A percentile compares a stretch with the other conserved stretches of the same genome.
phyloP scores from a whole-genome alignment of 805 yeast genomes.

The Ogataea polymorpha region DNA sequence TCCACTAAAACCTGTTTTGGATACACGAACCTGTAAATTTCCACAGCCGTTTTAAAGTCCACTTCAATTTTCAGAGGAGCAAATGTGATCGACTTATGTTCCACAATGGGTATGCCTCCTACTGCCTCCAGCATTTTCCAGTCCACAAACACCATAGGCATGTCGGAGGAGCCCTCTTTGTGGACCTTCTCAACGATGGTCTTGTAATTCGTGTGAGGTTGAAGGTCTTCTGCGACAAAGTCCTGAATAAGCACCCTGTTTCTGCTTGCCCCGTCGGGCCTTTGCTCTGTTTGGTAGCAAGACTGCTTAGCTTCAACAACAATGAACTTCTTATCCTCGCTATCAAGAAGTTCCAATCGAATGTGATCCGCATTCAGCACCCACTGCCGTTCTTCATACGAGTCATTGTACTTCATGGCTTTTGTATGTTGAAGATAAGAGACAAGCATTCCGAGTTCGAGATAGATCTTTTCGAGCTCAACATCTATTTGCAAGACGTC shows the following conservation, averaged over 20 bases:
- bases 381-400: conserved; percentile 50
- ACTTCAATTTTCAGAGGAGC: conserved; percentile 57
- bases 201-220: conserved; percentile 56
- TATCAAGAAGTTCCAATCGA: conserved; percentile 65
- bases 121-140: conserved; percentile 61
- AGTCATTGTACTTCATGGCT: conserved; percentile 27
- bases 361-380: conserved; percentile 64
- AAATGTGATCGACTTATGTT: conserved; percentile 44
- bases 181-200: conserved; percentile 52
- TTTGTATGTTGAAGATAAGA: conserved; percentile 30
- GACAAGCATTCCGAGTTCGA: conserved; percentile 27
- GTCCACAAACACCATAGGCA: conserved; percentile 38
- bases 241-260: conserved; percentile 61
- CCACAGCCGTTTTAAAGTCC: conserved; percentile 52
- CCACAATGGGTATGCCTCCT: conserved; percentile 62
- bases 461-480: conserved; percentile 27
- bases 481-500: conserved; percentile 21
- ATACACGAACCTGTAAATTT: conserved; percentile 38
- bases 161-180: conserved; percentile 1
- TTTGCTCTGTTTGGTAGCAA: conserved; percentile 57
- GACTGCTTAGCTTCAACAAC: conserved; percentile 69
- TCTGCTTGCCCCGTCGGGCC: conserved; percentile 65
- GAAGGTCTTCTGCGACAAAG: conserved; percentile 71
- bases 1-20: conserved; percentile 18
- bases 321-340: conserved; percentile 59